These are phyloP conservation scores for Aspergillus oerlinghausenensis DNA, from an alignment of 2,329 filamentous ascomycete species.

Conservation along the genomic window DNA sequence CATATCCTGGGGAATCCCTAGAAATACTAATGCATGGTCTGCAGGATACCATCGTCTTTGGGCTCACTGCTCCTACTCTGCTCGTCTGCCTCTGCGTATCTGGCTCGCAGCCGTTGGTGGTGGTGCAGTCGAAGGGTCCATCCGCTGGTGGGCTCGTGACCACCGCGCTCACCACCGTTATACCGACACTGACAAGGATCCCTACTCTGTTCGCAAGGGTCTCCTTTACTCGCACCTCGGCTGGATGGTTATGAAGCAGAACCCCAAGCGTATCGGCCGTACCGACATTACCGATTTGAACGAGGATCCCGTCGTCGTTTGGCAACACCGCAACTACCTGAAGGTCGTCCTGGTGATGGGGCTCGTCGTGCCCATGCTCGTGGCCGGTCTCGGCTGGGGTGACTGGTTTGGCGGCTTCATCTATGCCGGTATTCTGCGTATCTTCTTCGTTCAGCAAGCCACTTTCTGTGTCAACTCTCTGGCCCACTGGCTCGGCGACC, in stretches of 20 bases:
- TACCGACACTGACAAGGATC: constrained; percentile 88
- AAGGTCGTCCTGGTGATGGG: constrained; percentile 75
- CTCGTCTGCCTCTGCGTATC: constrained; percentile 68
- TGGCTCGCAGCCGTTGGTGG: constrained; percentile 78
- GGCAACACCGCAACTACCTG: constrained; percentile 84
- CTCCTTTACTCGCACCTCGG: constrained; percentile 78
- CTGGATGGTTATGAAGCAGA: constrained; percentile 93
- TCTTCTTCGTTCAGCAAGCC: constrained; percentile 87
- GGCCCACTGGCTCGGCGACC: constrained; percentile 86
- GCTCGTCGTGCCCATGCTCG: constrained; percentile 67
- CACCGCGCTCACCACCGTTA: constrained; percentile 88
- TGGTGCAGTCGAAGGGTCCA: constrained; percentile 79
- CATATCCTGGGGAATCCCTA: too few species aligned
- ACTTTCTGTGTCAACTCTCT: constrained; percentile 92
- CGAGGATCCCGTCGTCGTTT: constrained; percentile 78
- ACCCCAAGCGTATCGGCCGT: constrained; percentile 81
- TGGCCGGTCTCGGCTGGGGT: constrained; percentile 73
- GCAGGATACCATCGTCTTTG: constrained; percentile 75
- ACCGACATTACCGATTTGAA: constrained; percentile 86
- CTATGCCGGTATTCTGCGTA: constrained; percentile 78
- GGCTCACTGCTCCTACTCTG: constrained; percentile 82
- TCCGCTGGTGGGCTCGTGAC: constrained; percentile 83
- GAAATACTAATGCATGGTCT: neutral
- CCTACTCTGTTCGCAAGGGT: constrained; percentile 86
- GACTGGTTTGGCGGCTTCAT: constrained; percentile 79